Percentiles rank a stretch among this genome's conserved stretches.
These are phyloP conservation scores for Symmetrospora coprosmae DNA, from an alignment of 768 basidiomycete species.

Conservation along the genomic window DNA sequence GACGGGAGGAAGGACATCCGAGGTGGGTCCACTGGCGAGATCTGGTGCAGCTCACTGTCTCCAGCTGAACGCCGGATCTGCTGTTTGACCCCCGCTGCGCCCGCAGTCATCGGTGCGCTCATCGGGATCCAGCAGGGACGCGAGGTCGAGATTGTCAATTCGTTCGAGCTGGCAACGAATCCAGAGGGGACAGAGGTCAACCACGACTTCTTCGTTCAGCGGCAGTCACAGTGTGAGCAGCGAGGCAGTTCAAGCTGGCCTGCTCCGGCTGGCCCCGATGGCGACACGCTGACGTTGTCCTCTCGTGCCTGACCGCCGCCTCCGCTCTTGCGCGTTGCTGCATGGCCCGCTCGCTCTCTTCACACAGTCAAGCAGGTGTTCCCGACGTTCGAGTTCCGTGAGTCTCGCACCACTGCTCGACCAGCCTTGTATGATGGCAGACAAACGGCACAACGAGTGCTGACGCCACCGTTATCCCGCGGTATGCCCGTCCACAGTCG, in stretches of 20 bases:
- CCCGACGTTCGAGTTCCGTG: constrained; percentile 76
- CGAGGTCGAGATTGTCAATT: constrained; percentile 92
- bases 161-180: constrained; percentile 67
- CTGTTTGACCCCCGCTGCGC: constrained; percentile 1
- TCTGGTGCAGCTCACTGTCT: constrained; percentile 46
- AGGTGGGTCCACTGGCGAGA: constrained; percentile 31
- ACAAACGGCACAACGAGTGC: neutral
- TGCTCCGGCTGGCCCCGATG: neutral
- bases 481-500: constrained; percentile 40
- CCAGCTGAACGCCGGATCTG: neutral
- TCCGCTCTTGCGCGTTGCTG: too few species aligned
- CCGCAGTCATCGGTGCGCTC: constrained; percentile 72
- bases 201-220: constrained; percentile 61
- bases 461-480: neutral
- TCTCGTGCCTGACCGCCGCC: too few species aligned
- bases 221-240: constrained; percentile 70
- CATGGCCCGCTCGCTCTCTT: neutral
- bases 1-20: constrained; percentile 34
- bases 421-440: too few species aligned
- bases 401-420: too few species aligned
- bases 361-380: constrained; percentile 87
- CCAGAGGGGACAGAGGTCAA: constrained; percentile 50
- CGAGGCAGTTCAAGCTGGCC: neutral
- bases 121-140: constrained; percentile 86
- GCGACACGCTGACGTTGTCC: too few species aligned